Base-by-base conservation (phyloP, 164 flowering plant species). In the Annona squamosa region DNA sequence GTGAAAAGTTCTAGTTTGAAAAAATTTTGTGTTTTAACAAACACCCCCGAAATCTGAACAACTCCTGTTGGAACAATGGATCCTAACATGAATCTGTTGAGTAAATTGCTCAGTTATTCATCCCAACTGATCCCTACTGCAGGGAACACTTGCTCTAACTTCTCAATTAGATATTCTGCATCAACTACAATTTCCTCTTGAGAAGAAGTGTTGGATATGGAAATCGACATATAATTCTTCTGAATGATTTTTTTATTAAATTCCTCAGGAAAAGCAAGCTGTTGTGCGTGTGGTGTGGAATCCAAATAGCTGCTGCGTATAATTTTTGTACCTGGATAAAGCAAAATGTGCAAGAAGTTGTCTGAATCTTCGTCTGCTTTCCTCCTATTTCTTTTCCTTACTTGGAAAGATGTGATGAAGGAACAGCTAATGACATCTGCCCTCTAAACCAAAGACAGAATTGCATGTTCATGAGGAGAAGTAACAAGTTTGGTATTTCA, bases 371-470 rank as follows among this genome's bases (percentile, higher is more conserved):
- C 9, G 37, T 48, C 52, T 4, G 52, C 52, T 48, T 48, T 48
- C 52, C 9, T 48, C 9, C 52, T 48, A 48, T 16, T 52, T 5
- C 59, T 52, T 4, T 52, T 52, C 4, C 79, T 56, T 72, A 1
- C 46, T 47, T 0, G 63, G 1, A 71, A 73, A 72, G 13, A 77
- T 45, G 65, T 72, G 10, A 37, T 3, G 42, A 69, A 46, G n/a
- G 67, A 74, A 46, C 37, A 57, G 56, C 16, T 41, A 42, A 66
- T 19, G n/a, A 26, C 37, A 26, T 46, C 46, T 26, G 18, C 44
- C 5, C 42, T 43, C 9, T 4, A 66, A 66, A 43, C 5, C 47
- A 63, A 72, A 45, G n/a, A 18, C 12, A 72, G 64, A 41, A 19
- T n/a, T 72, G 10, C 69, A 46, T 47, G 10, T 64, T 65, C 65